phyloP scores from a whole-genome alignment of 2,329 filamentous ascomycete species.

The Decorospora gaudefroyi region DNA sequence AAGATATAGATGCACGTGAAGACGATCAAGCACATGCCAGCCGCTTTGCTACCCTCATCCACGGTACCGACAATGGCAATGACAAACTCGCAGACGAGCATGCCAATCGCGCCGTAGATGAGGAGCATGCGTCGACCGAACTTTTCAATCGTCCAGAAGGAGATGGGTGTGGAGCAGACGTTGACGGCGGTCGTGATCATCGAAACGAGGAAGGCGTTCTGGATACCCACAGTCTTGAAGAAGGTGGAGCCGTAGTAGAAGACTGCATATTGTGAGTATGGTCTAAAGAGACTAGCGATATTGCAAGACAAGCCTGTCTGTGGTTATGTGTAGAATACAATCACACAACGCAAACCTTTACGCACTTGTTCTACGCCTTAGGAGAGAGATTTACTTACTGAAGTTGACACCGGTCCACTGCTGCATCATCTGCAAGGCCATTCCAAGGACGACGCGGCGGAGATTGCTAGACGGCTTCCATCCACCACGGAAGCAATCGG shows the following conservation, averaged over 20 bases:
- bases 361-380: too few species aligned
- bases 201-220: constrained; percentile 79
- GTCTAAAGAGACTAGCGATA: too few species aligned
- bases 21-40: constrained; percentile 65
- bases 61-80: constrained; percentile 68
- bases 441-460: constrained; percentile 54
- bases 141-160: constrained; percentile 83
- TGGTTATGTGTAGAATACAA: too few species aligned
- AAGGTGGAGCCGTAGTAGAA: constrained; percentile 72
- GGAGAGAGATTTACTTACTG: constrained; percentile 51
- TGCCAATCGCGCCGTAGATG: constrained; percentile 76
- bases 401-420: constrained; percentile 83
- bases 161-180: constrained; percentile 80
- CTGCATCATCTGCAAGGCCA: constrained; percentile 57
- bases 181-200: constrained; percentile 89
- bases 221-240: constrained; percentile 76
- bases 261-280: constrained; percentile 16
- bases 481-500: constrained; percentile 64
- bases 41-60: constrained; percentile 53
- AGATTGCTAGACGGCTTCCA: constrained; percentile 58
- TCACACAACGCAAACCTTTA: too few species aligned
- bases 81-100: constrained; percentile 86
- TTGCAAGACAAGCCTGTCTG: too few species aligned
- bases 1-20: constrained; percentile 94
- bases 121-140: constrained; percentile 81